Evolutionary conservation across 2,329 filamentous ascomycete genomes (phyloP).

Genomic region (Mycogone perniciosa): DNA sequence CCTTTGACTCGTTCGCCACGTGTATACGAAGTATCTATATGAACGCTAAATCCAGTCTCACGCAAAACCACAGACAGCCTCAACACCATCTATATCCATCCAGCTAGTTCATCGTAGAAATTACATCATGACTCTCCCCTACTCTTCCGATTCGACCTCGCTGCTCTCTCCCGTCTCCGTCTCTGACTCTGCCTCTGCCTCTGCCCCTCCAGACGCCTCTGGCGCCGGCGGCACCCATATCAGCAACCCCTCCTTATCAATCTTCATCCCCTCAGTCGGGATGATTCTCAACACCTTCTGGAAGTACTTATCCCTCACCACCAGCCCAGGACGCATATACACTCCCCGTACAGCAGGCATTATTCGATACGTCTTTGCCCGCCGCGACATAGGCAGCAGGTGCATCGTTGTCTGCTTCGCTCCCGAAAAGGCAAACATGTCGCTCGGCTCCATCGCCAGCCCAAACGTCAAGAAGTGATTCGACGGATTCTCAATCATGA

Average conservation of each 20-base stretch:
- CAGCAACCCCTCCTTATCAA: conserved; percentile 57
- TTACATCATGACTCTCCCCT: neutral
- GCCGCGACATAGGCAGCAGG: conserved; percentile 73
- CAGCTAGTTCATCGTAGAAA: no score
- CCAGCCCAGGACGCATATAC: conserved; percentile 67
- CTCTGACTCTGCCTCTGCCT: neutral
- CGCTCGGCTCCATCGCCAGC: conserved; percentile 83
- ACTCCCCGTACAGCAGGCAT: conserved; percentile 58
- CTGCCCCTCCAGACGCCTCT: conserved; percentile 8
- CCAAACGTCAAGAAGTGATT: conserved; percentile 93
- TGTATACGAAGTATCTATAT: no score
- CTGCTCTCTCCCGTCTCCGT: neutral
- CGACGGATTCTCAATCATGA: conserved; percentile 86
- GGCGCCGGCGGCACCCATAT: conserved; percentile 49
- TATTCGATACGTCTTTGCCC: conserved; percentile 66
- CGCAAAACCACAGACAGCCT: conserved; percentile 3
- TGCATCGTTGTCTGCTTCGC: conserved; percentile 75
- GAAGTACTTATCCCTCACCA: conserved; percentile 85
- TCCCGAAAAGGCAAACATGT: conserved; percentile 89
- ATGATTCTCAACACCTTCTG: conserved; percentile 81
- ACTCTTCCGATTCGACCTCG: conserved; percentile 13
- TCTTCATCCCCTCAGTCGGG: conserved; percentile 66
- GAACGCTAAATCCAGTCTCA: no score
- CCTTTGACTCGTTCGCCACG: no score
- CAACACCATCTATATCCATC: conserved; percentile 5